Conservation (phyloP, 306 rosid species). For the Luffa acutangula region DNA sequence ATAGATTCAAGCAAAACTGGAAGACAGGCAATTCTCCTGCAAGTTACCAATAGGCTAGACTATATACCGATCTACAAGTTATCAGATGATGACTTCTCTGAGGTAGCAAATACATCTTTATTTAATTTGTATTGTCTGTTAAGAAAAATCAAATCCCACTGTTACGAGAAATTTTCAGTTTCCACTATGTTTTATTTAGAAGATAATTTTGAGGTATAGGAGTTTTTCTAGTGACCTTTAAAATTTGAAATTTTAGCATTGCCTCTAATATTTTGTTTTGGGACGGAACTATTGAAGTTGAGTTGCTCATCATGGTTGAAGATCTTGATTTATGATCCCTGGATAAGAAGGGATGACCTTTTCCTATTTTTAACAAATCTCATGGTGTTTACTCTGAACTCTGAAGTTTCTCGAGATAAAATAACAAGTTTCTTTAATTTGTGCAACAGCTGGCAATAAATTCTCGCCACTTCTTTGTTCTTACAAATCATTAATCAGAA, state of each 20-base stretch:
- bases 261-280: neutral
- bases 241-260: neutral
- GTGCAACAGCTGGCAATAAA: neutral
- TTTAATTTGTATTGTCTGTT: neutral
- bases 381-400: neutral
- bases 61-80: constrained; percentile 40
- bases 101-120: constrained; percentile 31
- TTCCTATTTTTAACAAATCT: neutral
- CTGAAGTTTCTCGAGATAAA: neutral
- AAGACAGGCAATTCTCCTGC: constrained; percentile 34
- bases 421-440: neutral
- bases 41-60: constrained; percentile 29
- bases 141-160: neutral
- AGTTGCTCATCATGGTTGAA: neutral
- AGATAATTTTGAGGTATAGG: neutral
- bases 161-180: neutral
- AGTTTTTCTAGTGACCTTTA: neutral
- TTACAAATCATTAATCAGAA: neutral
- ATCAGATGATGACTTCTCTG: constrained; percentile 57
- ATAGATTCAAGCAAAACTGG: constrained; percentile 19
- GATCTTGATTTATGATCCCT: neutral
- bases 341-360: neutral
- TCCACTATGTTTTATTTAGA: neutral
- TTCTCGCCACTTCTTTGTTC: neutral
- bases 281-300: neutral